phyloP scores from a whole-genome alignment of 2,329 filamentous ascomycete genomes.

The Bimuria novae-zelandiae region DNA sequence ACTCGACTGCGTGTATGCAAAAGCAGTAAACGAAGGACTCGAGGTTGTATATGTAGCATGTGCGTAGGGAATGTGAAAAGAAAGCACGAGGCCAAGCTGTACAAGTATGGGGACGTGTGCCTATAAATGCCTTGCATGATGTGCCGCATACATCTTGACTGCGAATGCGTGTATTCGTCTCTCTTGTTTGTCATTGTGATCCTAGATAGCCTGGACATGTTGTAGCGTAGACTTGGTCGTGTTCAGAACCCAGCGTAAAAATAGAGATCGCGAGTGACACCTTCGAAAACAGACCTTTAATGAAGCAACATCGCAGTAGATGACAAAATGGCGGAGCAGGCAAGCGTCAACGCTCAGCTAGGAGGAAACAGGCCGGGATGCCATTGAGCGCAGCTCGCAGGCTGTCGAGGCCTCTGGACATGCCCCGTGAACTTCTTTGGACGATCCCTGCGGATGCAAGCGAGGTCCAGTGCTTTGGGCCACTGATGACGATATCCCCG shows the following conservation, averaged over 20 bases:
- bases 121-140: neutral
- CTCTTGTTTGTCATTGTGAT: neutral
- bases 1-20: neutral
- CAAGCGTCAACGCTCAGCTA: conserved; percentile 28
- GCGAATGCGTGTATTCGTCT: conserved; percentile 1
- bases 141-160: neutral
- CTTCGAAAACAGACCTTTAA: conserved; percentile 9
- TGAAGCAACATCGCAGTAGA: conserved; percentile 10
- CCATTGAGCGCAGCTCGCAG: neutral
- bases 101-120: neutral
- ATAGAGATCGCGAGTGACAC: neutral
- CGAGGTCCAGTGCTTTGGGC: too few species aligned
- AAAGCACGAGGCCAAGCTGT: neutral
- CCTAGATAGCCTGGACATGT: too few species aligned
- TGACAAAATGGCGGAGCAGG: conserved; percentile 12
- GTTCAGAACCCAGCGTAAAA: neutral
- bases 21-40: conserved; percentile 2
- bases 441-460: too few species aligned
- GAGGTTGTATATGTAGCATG: neutral
- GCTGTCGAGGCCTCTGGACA: neutral
- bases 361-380: conserved; percentile 16
- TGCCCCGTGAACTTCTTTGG: neutral
- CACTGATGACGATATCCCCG: too few species aligned
- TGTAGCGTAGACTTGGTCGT: too few species aligned
- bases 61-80: neutral